phyloP scores from a whole-genome alignment of 2,329 filamentous ascomycete species.

The Diaporthe destruens region DNA sequence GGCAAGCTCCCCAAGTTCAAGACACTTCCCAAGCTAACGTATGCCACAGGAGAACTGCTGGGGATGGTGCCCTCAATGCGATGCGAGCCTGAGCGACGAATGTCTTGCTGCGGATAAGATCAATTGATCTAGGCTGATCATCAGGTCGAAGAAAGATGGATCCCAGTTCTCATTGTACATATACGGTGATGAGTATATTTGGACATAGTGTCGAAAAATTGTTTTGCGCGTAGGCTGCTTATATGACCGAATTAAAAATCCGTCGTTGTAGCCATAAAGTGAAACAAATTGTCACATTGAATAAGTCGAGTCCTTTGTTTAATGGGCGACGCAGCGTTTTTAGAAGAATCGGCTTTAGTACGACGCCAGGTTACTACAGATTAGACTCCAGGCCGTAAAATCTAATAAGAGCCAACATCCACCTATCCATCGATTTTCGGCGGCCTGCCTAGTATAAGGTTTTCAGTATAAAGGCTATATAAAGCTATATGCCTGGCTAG shows the following conservation, averaged over 20 bases:
- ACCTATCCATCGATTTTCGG: too few species aligned
- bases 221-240: background rate
- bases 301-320: background rate
- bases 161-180: background rate
- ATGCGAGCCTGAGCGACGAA: background rate
- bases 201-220: background rate
- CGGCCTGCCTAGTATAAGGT: too few species aligned
- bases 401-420: background rate
- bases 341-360: background rate
- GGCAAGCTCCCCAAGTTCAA: background rate
- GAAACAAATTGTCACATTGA: background rate
- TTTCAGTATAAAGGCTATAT: too few species aligned
- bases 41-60: background rate
- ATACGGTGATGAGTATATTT: background rate
- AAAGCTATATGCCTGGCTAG: too few species aligned
- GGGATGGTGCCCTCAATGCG: constrained; percentile 6
- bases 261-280: background rate
- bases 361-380: background rate
- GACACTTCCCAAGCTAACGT: background rate
- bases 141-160: too few species aligned
- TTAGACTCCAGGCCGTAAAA: background rate
- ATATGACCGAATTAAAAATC: background rate
- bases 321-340: background rate
- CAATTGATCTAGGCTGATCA: background rate
- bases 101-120: constrained; percentile 7